Evolutionary conservation across 208 protist genomes (phyloP), one percentile per base, ranked within the genome.

Genomic region (Polymyxa betae): DNA sequence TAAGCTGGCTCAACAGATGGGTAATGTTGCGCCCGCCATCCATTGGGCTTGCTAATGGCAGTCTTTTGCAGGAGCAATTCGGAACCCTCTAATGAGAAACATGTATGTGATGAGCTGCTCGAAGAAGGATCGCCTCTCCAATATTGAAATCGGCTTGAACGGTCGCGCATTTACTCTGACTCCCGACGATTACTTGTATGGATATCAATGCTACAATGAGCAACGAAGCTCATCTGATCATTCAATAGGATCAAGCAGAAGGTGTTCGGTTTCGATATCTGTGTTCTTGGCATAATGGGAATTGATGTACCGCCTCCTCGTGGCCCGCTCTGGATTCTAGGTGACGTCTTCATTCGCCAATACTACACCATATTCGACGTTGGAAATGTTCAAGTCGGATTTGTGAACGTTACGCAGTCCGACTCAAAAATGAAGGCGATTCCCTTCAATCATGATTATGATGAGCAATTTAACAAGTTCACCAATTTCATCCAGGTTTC

Each of bases 281-380:
- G 96, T 92, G 68, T 96, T 45, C 66, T 88, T 82, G 95, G 95
- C 87, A 95, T 97, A 91, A 94, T 95, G 87, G 94, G 92, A 49
- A 91, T 96, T 0, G 93, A 95, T 40, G 78, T 96, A 29, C 94
- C 94, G 68, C 38, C 89, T 16, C 10, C 10, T 35, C 66, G 91
- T 35, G 93, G 92, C 45, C 90, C 91, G 35, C 92, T 96, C 24
- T 97, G 91, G 91, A 97, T 97, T 88, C 64, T 97, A 0, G 96
- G 96, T 78, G 96, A 97, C 93, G 93, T 96, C 44, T 97, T 97
- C 93, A 93, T 97, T 38, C 87, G 91, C 38, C 64, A 92, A 32
- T 92, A 91, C 46, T 92, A 91, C 49, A 88, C 88, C 0, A 64
- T 92, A 24, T 91, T 90, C 52, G 89, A 91, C n/a, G 89, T 91